A percentile compares a stretch with the other conserved stretches of the same genome.
phyloP scores from a whole-genome alignment of 1,139 yeast species.

The Yamadazyma mexicana region DNA sequence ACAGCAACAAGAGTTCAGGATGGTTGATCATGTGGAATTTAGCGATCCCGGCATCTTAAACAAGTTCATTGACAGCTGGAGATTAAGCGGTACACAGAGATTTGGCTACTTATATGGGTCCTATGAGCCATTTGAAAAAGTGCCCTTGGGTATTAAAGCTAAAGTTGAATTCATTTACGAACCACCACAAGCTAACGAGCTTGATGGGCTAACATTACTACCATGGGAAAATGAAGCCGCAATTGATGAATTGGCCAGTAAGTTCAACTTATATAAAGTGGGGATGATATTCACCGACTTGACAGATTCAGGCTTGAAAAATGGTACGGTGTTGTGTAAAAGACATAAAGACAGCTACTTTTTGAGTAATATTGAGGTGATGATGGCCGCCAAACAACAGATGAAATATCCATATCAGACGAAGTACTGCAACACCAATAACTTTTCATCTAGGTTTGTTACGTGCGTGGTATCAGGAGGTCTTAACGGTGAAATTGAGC shows the following conservation, averaged over 20 bases:
- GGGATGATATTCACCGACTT: constrained; percentile 91
- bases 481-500: constrained; percentile 81
- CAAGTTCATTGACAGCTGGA: constrained; percentile 87
- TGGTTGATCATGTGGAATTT: constrained; percentile 97
- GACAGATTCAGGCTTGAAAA: constrained; percentile 80
- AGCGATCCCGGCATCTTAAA: constrained; percentile 72
- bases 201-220: constrained; percentile 76
- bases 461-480: constrained; percentile 94
- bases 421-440: constrained; percentile 65
- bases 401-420: constrained; percentile 61
- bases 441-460: constrained; percentile 83
- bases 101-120: constrained; percentile 83
- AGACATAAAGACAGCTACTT: constrained; percentile 92
- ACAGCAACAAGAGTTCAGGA: constrained; percentile 85
- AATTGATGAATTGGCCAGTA: constrained; percentile 56
- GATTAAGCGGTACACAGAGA: constrained; percentile 83
- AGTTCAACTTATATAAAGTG: constrained; percentile 67
- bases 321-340: constrained; percentile 88
- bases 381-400: constrained; percentile 86
- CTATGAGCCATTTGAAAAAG: constrained; percentile 74
- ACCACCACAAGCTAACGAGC: constrained; percentile 84
- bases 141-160: constrained; percentile 91
- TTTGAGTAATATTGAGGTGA: constrained; percentile 78
- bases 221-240: constrained; percentile 58
- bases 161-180: constrained; percentile 93